These are phyloP conservation scores for Fusarium mexicanum DNA, from an alignment of 2,329 filamentous ascomycete species.

Conservation along the genomic window DNA sequence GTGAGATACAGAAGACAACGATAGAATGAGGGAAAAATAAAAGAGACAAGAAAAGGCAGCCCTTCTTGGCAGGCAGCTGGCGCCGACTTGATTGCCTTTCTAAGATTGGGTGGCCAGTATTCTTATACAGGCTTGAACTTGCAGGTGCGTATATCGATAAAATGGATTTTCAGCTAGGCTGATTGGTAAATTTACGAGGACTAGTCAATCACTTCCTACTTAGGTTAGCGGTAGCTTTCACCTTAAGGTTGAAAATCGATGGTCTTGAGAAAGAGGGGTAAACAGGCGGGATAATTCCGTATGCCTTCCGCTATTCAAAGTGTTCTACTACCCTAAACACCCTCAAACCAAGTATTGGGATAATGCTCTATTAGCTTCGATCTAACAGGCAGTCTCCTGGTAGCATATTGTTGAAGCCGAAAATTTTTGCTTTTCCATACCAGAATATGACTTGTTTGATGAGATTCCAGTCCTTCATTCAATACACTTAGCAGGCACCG, in stretches of 20 bases:
- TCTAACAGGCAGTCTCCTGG: not conserved
- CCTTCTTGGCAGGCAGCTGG: not conserved
- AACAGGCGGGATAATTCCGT: not conserved
- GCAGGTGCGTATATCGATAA: not conserved
- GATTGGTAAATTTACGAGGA: not conserved
- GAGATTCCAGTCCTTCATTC: not conserved
- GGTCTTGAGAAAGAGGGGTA: too few relatives aligned
- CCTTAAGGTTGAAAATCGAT: not conserved
- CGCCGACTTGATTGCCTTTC: not conserved
- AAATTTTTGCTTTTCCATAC: not conserved
- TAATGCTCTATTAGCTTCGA: not conserved
- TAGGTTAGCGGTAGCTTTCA: not conserved
- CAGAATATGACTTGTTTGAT: not conserved
- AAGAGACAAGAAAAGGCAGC: not conserved
- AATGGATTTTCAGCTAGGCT: not conserved
- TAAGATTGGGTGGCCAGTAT: not conserved
- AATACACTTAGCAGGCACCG: too few relatives aligned
- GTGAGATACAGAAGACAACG: not conserved
- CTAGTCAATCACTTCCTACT: not conserved
- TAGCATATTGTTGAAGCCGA: rapidly evolving
- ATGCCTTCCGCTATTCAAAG: not conserved
- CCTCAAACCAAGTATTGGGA: not conserved
- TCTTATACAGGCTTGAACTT: not conserved
- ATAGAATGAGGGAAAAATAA: too few relatives aligned
- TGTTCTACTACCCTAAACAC: not conserved